Evolutionary conservation across 2,329 filamentous ascomycete species (phyloP).

Genomic region (Alternaria sp.): DNA sequence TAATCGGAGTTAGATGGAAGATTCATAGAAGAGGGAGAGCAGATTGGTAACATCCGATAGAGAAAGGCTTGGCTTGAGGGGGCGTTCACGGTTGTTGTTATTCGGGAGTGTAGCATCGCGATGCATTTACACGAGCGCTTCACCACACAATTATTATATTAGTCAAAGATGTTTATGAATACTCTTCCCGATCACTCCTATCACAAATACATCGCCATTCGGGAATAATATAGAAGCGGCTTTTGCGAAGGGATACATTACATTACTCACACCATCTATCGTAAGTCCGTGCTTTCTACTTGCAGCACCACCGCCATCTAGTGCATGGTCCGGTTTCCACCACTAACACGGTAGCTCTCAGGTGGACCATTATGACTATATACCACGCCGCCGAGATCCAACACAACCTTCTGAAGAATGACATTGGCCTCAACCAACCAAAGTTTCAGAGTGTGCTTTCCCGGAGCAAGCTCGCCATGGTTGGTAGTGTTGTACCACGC

Average conservation of each 20-base stretch:
- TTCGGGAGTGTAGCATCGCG: not conserved
- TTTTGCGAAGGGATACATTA: conserved; percentile 2
- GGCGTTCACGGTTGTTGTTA: not conserved
- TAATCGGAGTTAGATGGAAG: not conserved
- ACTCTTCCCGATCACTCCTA: not conserved
- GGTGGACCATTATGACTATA: conserved; percentile 49
- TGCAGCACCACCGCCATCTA: not conserved
- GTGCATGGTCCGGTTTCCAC: conserved; percentile 20
- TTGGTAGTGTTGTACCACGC: conserved; percentile 60
- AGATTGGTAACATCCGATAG: not conserved
- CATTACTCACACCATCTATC: not conserved
- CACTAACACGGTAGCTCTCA: conserved; percentile 50
- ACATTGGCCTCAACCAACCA: conserved; percentile 59
- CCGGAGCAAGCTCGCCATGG: conserved; percentile 42
- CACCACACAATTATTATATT: not conserved
- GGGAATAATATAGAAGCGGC: not conserved
- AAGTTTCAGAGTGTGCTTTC: conserved; percentile 56
- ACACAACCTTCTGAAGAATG: conserved; percentile 48
- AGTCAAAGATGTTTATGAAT: not conserved
- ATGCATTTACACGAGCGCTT: not conserved
- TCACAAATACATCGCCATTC: not conserved
- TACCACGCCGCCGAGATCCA: conserved; percentile 48
- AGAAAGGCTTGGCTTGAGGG: not conserved
- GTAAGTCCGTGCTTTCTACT: no score
- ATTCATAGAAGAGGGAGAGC: not conserved